These are phyloP conservation scores for Ephemerocybe angulata DNA, from an alignment of 768 basidiomycete species.

Conservation along the genomic window DNA sequence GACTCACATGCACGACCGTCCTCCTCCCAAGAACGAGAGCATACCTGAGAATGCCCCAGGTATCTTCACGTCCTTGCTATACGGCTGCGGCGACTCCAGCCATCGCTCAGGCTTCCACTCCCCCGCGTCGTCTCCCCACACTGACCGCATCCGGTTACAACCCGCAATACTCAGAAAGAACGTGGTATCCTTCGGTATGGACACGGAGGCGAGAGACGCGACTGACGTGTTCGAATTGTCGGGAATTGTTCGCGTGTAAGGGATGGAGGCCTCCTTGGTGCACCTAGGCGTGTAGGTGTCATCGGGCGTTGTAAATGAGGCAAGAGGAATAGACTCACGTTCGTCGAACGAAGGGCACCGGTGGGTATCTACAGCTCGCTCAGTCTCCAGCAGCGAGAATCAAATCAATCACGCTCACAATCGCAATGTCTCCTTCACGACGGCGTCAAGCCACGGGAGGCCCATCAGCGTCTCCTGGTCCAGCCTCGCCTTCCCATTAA, in stretches of 20 bases:
- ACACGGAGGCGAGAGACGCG: slow-evolving; percentile 28
- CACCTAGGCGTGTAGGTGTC: slow-evolving; percentile 25
- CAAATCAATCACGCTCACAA: slow-evolving; percentile 26
- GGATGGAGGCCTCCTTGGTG: slow-evolving; percentile 40
- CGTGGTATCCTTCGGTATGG: slow-evolving; percentile 45
- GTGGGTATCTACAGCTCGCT: slow-evolving; percentile 34
- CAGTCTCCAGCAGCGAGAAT: neutral
- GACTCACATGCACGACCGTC: slow-evolving; percentile 52
- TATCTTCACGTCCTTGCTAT: neutral
- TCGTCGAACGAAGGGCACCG: slow-evolving; percentile 44
- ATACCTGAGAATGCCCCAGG: slow-evolving; percentile 21
- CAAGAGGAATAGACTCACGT: slow-evolving; percentile 28
- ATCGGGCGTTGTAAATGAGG: neutral
- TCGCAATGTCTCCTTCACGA: slow-evolving; percentile 45
- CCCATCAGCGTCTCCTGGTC: slow-evolving; percentile 34
- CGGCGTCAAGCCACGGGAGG: slow-evolving; percentile 42
- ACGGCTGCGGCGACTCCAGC: slow-evolving; percentile 39
- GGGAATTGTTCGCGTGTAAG: slow-evolving; percentile 31
- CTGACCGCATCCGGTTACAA: slow-evolving; percentile 42
- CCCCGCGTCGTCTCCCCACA: slow-evolving; percentile 48
- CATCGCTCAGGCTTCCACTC: slow-evolving; percentile 57
- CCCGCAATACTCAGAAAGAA: slow-evolving; percentile 46
- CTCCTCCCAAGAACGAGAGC: slow-evolving; percentile 56
- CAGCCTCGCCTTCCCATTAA: slow-evolving; percentile 13
- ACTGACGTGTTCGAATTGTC: slow-evolving; percentile 11